Evolutionary conservation across 257 asterid species (phyloP).

Genomic region (Solanum gandarillasii): DNA sequence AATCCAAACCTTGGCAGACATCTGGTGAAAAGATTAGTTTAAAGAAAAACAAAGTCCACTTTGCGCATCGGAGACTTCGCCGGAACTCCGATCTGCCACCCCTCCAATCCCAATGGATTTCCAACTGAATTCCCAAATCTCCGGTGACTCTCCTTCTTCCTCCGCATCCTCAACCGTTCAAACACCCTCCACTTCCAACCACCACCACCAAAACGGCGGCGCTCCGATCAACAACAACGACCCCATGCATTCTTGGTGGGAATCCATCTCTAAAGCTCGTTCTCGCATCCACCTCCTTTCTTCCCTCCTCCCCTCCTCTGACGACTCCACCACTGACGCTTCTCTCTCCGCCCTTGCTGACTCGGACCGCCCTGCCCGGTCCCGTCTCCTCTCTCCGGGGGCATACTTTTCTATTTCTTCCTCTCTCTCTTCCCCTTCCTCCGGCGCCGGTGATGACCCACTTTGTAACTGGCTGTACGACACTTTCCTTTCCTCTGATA

Average conservation of each 20-base stretch:
- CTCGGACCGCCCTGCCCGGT: constrained; percentile 88
- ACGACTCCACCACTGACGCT: constrained; percentile 7
- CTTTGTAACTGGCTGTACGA: constrained; percentile 97
- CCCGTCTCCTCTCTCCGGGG: constrained; percentile 71
- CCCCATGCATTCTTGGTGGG: constrained; percentile 96
- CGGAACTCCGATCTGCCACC: not conserved
- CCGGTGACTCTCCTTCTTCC: constrained; percentile 57
- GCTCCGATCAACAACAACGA: constrained; percentile 28
- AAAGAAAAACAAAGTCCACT: not conserved
- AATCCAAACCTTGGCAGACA: not conserved
- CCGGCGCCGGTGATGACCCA: constrained; percentile 71
- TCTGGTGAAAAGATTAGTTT: not conserved
- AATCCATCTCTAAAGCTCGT: constrained; percentile 93
- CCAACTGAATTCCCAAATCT: constrained; percentile 23
- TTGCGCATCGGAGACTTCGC: not conserved
- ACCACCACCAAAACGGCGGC: constrained; percentile 8
- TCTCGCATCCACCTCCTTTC: constrained; percentile 79
- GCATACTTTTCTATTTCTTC: constrained; percentile 58
- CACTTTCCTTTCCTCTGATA: constrained; percentile 61
- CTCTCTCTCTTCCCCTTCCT: constrained; percentile 34
- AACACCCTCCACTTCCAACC: constrained; percentile 6
- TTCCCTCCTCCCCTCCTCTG: constrained; percentile 35
- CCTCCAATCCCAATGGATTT: constrained; percentile 39
- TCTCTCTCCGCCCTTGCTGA: constrained; percentile 59
- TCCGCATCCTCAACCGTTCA: constrained; percentile 38